These are phyloP conservation scores for Amoebophrya sp. DNA, from an alignment of 169 alveolate genomes.

Conservation along the genomic window DNA sequence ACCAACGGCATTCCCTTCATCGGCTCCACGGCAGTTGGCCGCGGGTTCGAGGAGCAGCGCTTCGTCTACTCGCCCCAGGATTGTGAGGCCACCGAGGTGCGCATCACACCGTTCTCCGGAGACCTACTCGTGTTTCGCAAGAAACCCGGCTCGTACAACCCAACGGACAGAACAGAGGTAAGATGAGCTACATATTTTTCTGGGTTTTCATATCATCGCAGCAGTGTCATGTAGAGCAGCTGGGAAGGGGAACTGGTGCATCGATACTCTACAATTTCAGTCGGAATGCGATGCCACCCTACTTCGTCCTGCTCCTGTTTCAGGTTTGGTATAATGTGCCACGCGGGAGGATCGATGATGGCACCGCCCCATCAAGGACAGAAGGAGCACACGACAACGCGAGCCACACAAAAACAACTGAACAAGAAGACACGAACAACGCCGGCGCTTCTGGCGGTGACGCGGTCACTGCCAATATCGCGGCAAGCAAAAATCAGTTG, in stretches of 20 bases:
- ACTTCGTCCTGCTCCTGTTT: too few relatives aligned
- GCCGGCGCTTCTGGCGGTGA: too few relatives aligned
- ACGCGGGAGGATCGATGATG: neutral
- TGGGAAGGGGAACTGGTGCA: too few relatives aligned
- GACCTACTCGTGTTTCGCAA: neutral
- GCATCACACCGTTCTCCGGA: neutral
- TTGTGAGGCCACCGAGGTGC: neutral
- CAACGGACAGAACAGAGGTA: neutral
- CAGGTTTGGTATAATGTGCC: neutral
- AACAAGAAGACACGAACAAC: too few relatives aligned
- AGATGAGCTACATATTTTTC: too few relatives aligned
- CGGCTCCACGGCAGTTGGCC: neutral
- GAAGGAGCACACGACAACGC: too few relatives aligned
- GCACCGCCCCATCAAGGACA: neutral
- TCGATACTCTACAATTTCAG: too few relatives aligned
- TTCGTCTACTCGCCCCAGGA: slow-evolving; percentile 1
- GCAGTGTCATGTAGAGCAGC: too few relatives aligned
- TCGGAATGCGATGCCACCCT: too few relatives aligned
- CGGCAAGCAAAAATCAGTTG: neutral
- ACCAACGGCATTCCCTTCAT: slow-evolving; percentile 10
- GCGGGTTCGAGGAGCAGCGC: neutral
- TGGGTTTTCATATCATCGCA: too few relatives aligned
- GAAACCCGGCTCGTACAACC: neutral
- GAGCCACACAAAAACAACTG: too few relatives aligned
- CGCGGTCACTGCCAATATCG: neutral